phyloP scores from a whole-genome alignment of 805 yeast species.

The Wickerhamomyces mucosus region DNA sequence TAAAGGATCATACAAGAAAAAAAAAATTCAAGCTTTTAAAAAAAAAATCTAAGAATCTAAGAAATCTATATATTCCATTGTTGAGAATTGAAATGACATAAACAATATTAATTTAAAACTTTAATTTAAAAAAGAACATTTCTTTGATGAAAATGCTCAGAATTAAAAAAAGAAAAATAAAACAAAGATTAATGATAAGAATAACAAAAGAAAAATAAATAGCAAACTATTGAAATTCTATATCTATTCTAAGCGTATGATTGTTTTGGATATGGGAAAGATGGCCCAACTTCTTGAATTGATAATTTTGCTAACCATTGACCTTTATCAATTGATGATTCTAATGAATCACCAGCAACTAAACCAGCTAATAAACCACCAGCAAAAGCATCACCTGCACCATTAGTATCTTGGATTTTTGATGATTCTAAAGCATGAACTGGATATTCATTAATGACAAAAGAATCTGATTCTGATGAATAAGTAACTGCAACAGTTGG shows the following conservation, averaged over 20 bases:
- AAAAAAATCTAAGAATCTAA: too few relatives aligned
- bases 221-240: too few relatives aligned
- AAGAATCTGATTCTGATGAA: slow-evolving; percentile 36
- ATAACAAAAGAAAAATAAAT: too few relatives aligned
- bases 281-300: slow-evolving; percentile 90
- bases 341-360: slow-evolving; percentile 59
- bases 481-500: slow-evolving; percentile 74
- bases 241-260: slow-evolving; percentile 16
- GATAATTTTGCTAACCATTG: slow-evolving; percentile 95
- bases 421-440: slow-evolving; percentile 63
- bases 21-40: too few relatives aligned
- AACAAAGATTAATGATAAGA: too few relatives aligned
- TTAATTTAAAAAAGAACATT: too few relatives aligned
- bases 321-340: slow-evolving; percentile 65
- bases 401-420: slow-evolving; percentile 85
- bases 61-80: too few relatives aligned
- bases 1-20: too few relatives aligned
- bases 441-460: slow-evolving; percentile 41
- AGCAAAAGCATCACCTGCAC: slow-evolving; percentile 98
- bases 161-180: too few relatives aligned
- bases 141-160: too few relatives aligned
- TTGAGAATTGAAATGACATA: too few relatives aligned
- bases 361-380: slow-evolving; percentile 91
- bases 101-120: too few relatives aligned
- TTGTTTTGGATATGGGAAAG: slow-evolving; percentile 53